Base-by-base conservation (phyloP, 768 basidiomycete genomes). In the Leucocoprinus sp. region DNA sequence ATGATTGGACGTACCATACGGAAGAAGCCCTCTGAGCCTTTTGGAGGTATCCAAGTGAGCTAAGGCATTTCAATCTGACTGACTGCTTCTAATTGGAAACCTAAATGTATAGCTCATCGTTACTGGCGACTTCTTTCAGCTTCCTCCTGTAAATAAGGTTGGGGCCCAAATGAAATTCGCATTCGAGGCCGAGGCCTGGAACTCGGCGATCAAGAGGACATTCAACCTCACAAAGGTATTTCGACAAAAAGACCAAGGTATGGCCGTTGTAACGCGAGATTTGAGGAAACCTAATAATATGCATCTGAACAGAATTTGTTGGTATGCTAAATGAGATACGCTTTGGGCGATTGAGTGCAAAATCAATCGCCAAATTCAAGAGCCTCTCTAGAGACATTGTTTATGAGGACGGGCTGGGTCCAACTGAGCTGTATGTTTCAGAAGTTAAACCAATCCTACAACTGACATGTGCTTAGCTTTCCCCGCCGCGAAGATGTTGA, bases 241-340 rank as follows among this genome's bases (percentile, higher is more conserved):
- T 71, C 71, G 95, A 45, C 95, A 99, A 63, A 83, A 80, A 40
- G 93, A 96, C 61, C 82, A 86, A 62, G 80, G 93, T 91, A 50
- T 42, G 76, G 37, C 8, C 22, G 17, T 23, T 8, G 27, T 1
- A 23, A 19, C 26, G 36, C 22, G 35, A 23, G 34, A 26, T 17
- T 18, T 7, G 14, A 6, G 8, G 24, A 37, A 35, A 3, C 42
- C 50, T 17, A 26, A 17, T 9, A 29, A 14, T 38, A 7, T 14
- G n/a, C n/a, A n/a, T 48, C 29, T 17, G 23, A 31, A 43, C 59
- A 92, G 92, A 80, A 42, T 97, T 99, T 58, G 78, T 99, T 41
- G 74, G 89, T 61, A 98, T 98, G 92, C 70, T 98, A 41, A 99
- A 97, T 59, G 93, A 98, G 61, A 98, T 98, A 96, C 80, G 96